These are phyloP conservation scores for Nyctanthes arbortristis DNA, from an alignment of 257 asterid genomes.

Conservation along the genomic window DNA sequence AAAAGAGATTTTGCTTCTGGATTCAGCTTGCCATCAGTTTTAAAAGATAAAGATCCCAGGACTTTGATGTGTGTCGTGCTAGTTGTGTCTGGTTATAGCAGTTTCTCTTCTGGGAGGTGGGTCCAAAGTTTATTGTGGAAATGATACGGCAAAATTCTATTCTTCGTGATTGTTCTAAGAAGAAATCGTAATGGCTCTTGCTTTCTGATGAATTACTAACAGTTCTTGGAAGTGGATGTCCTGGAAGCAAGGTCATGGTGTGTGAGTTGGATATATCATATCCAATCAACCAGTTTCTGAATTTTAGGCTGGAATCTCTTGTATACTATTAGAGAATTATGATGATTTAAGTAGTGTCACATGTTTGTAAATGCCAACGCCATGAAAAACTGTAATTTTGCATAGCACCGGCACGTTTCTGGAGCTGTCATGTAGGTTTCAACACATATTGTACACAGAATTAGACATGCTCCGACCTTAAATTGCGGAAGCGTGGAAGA, in stretches of 20 bases:
- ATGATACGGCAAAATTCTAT: background rate
- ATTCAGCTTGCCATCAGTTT: background rate
- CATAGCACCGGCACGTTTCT: no score
- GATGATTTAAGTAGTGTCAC: background rate
- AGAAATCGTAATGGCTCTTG: background rate
- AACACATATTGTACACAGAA: no score
- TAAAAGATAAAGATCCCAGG: background rate
- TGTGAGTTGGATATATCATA: slow-evolving; percentile 1
- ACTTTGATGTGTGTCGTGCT: background rate
- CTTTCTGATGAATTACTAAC: background rate
- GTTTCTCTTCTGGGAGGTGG: background rate
- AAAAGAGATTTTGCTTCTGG: background rate
- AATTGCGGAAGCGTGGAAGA: no score
- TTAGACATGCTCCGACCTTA: no score
- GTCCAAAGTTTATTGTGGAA: background rate
- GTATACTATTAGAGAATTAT: background rate
- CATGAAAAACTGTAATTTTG: no score
- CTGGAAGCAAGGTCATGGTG: background rate
- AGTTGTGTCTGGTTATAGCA: background rate
- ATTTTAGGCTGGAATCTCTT: background rate
- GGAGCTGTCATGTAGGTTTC: no score
- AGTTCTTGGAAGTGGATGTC: background rate
- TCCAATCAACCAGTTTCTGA: background rate
- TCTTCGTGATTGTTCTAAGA: background rate
- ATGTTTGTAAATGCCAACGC: background rate